Evolutionary conservation across 371 early-diverging fungal species (phyloP).

Genomic region (Entomophthora muscae): DNA sequence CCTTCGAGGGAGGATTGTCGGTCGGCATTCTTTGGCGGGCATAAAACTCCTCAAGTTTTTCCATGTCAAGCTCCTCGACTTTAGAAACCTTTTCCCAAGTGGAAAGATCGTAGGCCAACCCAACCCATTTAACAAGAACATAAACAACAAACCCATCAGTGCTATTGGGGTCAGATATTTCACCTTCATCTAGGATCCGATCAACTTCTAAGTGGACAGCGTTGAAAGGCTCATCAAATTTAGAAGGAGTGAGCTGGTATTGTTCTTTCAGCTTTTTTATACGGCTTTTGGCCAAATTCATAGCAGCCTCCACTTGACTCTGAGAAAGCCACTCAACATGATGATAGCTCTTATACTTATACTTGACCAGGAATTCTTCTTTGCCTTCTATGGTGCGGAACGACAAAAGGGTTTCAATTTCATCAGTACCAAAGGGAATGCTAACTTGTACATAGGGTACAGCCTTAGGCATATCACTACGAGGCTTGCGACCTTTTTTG

Average conservation of each 20-base stretch:
- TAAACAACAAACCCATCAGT: conserved; percentile 35
- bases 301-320: conserved; percentile 33
- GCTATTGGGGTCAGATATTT: conserved; percentile 25
- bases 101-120: conserved; percentile 57
- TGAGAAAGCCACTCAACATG: conserved; percentile 13
- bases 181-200: conserved; percentile 73
- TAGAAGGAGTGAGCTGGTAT: conserved; percentile 23
- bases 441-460: neutral
- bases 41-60: conserved; percentile 27
- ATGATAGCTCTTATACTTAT: conserved; percentile 10
- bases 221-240: conserved; percentile 33
- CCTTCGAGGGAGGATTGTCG: neutral
- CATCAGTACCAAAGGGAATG: neutral
- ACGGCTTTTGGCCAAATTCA: conserved; percentile 56
- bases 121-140: conserved; percentile 82
- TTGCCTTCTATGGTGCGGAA: neutral
- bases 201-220: conserved; percentile 37
- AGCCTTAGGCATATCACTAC: no score
- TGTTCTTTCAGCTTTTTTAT: conserved; percentile 59
- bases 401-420: neutral
- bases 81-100: conserved; percentile 75
- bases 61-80: conserved; percentile 25
- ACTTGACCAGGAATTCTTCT: conserved; percentile 10
- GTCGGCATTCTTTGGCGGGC: conserved; percentile 19
- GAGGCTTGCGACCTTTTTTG: no score